These are phyloP conservation scores for Pseudogymnoascus sp. DNA, from an alignment of 2,329 filamentous ascomycete genomes.

Conservation along the genomic window DNA sequence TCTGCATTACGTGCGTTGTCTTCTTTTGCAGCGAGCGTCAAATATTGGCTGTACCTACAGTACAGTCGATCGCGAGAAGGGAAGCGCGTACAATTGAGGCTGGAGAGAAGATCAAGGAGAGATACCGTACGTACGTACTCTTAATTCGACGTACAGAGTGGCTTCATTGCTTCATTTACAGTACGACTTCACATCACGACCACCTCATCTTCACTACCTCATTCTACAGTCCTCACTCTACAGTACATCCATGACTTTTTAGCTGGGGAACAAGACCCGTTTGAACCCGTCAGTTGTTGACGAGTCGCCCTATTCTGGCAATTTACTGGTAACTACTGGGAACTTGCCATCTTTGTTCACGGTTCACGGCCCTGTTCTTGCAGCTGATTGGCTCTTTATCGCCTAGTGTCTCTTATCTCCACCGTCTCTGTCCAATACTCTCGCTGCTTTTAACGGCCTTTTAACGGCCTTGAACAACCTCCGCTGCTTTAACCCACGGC, in stretches of 20 bases:
- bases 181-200: not conserved
- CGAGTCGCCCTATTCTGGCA: not conserved
- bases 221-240: not conserved
- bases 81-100: not conserved
- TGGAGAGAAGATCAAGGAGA: not conserved
- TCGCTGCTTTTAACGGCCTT: conserved; percentile 6
- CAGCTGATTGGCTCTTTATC: conserved; percentile 7
- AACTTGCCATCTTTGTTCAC: not conserved
- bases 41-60: not conserved
- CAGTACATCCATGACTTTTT: not conserved
- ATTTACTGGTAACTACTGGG: not conserved
- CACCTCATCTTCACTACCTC: not conserved
- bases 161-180: not conserved
- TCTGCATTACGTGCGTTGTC: not conserved
- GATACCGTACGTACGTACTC: not conserved
- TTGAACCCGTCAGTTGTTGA: not conserved
- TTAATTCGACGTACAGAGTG: not conserved
- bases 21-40: not conserved
- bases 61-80: not conserved
- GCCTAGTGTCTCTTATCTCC: not conserved
- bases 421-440: conserved; percentile 1
- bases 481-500: not conserved
- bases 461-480: not conserved
- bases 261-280: not conserved
- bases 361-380: not conserved